Conservation (phyloP, 306 rosid genomes). For the Prunus padus region DNA sequence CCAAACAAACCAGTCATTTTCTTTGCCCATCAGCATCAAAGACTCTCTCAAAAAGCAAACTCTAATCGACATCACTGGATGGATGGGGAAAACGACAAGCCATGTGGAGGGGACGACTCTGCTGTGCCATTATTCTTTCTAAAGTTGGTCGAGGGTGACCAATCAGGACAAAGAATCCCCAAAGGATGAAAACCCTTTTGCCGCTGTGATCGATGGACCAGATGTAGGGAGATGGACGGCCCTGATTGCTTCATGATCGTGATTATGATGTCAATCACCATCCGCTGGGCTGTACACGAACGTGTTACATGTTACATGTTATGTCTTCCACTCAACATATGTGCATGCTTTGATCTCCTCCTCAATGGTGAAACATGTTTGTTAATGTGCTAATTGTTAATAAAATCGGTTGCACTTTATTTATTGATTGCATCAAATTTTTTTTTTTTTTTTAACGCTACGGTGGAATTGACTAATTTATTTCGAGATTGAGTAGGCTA, state of each 20-base stretch:
- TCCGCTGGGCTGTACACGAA: conserved; percentile 11
- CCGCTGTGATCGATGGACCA: neutral
- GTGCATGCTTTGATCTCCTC: neutral
- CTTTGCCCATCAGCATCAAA: conserved; percentile 40
- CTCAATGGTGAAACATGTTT: too few species aligned
- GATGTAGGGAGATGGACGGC: conserved; percentile 6
- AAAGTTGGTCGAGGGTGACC: conserved; percentile 20
- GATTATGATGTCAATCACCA: neutral
- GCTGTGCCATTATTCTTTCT: conserved; percentile 24
- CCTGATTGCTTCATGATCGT: neutral
- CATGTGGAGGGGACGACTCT: conserved; percentile 48
- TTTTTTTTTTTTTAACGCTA: too few species aligned
- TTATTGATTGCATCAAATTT: too few species aligned
- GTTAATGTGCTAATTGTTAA: too few species aligned
- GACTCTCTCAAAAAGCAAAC: conserved; percentile 49
- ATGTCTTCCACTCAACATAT: neutral
- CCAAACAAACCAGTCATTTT: conserved; percentile 46
- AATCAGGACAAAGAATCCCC: conserved; percentile 13
- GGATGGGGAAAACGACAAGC: conserved; percentile 43
- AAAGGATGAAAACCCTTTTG: neutral
- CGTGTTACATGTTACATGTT: neutral
- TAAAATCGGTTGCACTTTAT: too few species aligned
- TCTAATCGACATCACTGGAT: conserved; percentile 30
- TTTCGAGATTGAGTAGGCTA: too few species aligned
- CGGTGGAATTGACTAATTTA: too few species aligned